Evolutionary conservation across 2,329 filamentous ascomycete species (phyloP), one percentile per base, ranked within the genome.

Genomic region (Phoma sp.): DNA sequence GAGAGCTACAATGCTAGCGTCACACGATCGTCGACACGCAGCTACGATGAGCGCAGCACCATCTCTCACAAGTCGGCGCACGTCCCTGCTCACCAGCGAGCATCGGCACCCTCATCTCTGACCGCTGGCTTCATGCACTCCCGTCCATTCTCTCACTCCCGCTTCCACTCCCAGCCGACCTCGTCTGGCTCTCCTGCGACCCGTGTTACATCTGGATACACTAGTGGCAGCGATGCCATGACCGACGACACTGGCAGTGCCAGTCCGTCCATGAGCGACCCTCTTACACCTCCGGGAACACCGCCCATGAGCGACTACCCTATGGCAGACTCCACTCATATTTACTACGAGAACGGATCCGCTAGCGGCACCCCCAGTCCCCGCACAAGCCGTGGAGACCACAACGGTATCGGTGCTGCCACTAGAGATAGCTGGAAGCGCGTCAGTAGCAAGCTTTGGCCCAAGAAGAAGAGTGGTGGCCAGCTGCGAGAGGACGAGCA

Each of bases 251-350:
- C 83, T 54, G 83, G 82, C 50, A 84, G 83, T 81, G 53, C 68
- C 20, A 78, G 48, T 56, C 76, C 77, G 2, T 77, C 45, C 79
- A 81, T 42, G 21, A 77, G 80, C 55, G 87, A 88, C 67, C 88
- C 82, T 3, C 87, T 91, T 80, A 92, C 90, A 3, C 90, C 90
- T 1, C 89, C 89, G 2, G 90, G 89, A 6, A 92, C 90, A 5
- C 90, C 90, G 0, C 89, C 89, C 1, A 90, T 90, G 28, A 72
- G 61, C 58, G 70, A 74, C 39, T 72, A 72, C 30, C 88, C 89
- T 5, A 71, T 74, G 69, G 64, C 57, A 10, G 74, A 76, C 40
- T 72, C 68, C 36, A 64, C 72, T 21, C 70, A 72, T 32, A 66
- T 68, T 21, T 74, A 74, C 53, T 71, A 71, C 56, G 71, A 75